A percentile compares a stretch with the other conserved stretches of the same genome.
These are phyloP conservation scores for Blastobotrys mokoenaii DNA, from an alignment of 805 yeast species.

Conservation along the genomic window DNA sequence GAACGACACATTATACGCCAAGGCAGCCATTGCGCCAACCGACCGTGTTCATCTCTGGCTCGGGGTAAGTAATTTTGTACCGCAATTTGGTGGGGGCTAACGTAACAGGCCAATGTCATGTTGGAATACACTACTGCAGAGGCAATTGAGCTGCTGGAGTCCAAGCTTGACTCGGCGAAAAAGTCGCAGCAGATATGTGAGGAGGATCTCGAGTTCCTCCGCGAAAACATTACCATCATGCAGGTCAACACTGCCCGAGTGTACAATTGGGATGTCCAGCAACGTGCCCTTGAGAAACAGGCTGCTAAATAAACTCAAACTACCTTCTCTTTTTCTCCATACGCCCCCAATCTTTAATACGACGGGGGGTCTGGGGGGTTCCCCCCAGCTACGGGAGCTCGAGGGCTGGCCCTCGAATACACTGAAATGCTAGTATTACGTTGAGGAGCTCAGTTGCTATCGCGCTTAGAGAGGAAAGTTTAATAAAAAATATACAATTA, in stretches of 20 bases:
- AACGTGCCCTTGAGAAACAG: conserved; percentile 21
- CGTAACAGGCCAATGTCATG: conserved; percentile 98
- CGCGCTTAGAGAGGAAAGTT: background rate
- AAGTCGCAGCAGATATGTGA: conserved; percentile 53
- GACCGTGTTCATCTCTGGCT: conserved; percentile 81
- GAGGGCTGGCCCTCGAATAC: too few species aligned
- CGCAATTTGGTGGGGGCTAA: too few species aligned
- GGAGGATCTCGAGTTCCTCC: conserved; percentile 75
- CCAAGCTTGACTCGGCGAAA: conserved; percentile 56
- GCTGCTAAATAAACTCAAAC: background rate
- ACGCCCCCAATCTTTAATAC: too few species aligned
- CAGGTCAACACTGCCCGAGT: conserved; percentile 91
- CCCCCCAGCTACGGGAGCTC: too few species aligned
- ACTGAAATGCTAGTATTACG: too few species aligned
- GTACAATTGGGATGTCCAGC: conserved; percentile 32
- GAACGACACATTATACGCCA: conserved; percentile 85
- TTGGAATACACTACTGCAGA: conserved; percentile 86
- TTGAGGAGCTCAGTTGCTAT: background rate
- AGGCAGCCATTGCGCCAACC: conserved; percentile 60
- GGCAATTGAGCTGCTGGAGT: conserved; percentile 61
- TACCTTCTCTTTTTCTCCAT: too few species aligned
- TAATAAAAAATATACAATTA: background rate
- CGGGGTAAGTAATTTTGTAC: too few species aligned
- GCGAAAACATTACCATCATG: conserved; percentile 92
- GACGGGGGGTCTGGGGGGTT: too few species aligned